These are phyloP conservation scores for Ciborinia camelliae DNA, from an alignment of 2,329 filamentous ascomycete species.

Conservation along the genomic window DNA sequence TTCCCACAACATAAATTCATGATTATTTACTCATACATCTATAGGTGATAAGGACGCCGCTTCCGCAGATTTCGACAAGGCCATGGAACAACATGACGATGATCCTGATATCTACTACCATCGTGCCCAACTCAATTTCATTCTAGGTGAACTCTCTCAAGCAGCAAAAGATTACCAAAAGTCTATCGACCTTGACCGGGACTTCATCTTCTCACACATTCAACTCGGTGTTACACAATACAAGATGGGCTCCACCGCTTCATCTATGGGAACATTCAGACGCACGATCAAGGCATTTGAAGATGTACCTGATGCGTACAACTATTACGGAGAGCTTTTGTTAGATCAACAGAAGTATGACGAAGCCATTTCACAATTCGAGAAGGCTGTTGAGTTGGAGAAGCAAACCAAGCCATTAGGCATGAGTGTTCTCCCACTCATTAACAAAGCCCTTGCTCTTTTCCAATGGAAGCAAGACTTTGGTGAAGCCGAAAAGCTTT, in stretches of 20 bases:
- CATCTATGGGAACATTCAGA: constrained; percentile 97
- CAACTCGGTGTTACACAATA: constrained; percentile 99
- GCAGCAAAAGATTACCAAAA: constrained; percentile 99
- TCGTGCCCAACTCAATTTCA: constrained; percentile 96
- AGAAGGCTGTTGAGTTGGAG: constrained; percentile 98
- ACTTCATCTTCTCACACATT: constrained; percentile 99
- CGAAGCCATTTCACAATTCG: constrained; percentile 96
- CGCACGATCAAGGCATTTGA: constrained; percentile 98
- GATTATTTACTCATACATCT: constrained; percentile 35
- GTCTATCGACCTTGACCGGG: constrained; percentile 91
- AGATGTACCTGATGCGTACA: constrained; percentile 95
- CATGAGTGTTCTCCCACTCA: constrained; percentile 95
- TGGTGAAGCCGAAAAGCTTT: constrained; percentile 88
- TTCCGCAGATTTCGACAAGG: constrained; percentile 80
- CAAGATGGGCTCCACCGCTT: constrained; percentile 98
- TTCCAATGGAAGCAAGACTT: constrained; percentile 99
- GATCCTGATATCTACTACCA: constrained; percentile 99
- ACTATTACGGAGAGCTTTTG: constrained; percentile 97
- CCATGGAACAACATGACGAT: constrained; percentile 76
- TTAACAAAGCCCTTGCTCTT: constrained; percentile 95
- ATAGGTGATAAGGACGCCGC: constrained; percentile 80
- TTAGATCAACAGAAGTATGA: constrained; percentile 94
- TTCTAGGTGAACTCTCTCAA: constrained; percentile 87
- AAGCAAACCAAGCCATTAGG: constrained; percentile 88
- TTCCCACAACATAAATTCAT: background rate